phyloP scores from a whole-genome alignment of 2,329 filamentous ascomycete species.

The Xylaria polymorpha region DNA sequence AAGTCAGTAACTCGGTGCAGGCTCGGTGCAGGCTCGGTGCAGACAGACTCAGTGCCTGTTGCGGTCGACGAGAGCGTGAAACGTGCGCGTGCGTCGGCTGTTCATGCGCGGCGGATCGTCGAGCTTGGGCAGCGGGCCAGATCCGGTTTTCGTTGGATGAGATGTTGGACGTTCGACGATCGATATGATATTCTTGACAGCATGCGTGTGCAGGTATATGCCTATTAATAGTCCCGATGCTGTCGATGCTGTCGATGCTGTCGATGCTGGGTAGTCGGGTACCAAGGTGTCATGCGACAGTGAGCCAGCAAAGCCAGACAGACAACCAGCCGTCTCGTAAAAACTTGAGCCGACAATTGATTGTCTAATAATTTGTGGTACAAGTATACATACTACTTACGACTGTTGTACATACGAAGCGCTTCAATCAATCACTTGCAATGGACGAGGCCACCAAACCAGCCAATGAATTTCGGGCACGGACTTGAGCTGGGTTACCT shows the following conservation, averaged over 20 bases:
- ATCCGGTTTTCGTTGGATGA: slow-evolving; percentile 3
- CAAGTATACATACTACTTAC: background rate
- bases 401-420: background rate
- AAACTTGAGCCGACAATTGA: slow-evolving; percentile 11
- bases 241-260: background rate
- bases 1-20: background rate
- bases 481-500: background rate
- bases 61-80: slow-evolving; percentile 19
- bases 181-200: slow-evolving; percentile 11
- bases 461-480: slow-evolving; percentile 18
- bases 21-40: no score
- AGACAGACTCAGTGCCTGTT: background rate
- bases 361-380: slow-evolving; percentile 7
- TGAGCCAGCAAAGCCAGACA: slow-evolving; percentile 8
- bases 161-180: slow-evolving; percentile 7
- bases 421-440: background rate
- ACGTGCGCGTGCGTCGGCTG: slow-evolving; percentile 24
- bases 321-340: slow-evolving; percentile 18
- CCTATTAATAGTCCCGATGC: slow-evolving; percentile 25
- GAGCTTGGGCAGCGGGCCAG: slow-evolving; percentile 12
- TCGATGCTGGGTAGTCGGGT: slow-evolving; percentile 1
- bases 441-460: slow-evolving; percentile 9
- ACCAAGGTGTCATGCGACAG: slow-evolving; percentile 28
- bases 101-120: slow-evolving; percentile 27
- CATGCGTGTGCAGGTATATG: slow-evolving; percentile 4